These are phyloP conservation scores for Lodderomyces jiufengensis DNA, from an alignment of 1,139 yeast species.

Conservation along the genomic window DNA sequence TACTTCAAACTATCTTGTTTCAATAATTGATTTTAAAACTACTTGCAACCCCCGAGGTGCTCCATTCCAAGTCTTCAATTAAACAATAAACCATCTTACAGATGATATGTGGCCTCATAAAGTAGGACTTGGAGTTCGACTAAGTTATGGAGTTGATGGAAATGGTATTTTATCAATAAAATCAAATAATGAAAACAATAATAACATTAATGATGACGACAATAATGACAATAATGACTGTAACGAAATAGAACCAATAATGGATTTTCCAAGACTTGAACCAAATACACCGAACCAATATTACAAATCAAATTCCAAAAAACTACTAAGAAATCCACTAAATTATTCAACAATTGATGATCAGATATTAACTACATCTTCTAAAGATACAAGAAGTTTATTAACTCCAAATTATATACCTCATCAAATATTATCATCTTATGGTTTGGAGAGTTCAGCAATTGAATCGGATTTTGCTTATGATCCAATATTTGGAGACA, in stretches of 20 bases:
- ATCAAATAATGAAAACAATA: neutral
- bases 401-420: slow-evolving; percentile 19
- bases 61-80: too few species aligned
- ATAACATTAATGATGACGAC: neutral
- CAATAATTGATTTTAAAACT: too few species aligned
- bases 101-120: slow-evolving; percentile 40
- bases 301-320: neutral
- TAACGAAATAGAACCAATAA: neutral
- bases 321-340: slow-evolving; percentile 1
- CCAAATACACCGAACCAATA: neutral
- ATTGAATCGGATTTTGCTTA: slow-evolving; percentile 27
- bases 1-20: too few species aligned
- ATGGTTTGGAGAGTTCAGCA: slow-evolving; percentile 21
- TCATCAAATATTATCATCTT: slow-evolving; percentile 21
- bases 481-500: slow-evolving; percentile 36
- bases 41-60: too few species aligned
- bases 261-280: slow-evolving; percentile 3
- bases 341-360: neutral
- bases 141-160: slow-evolving; percentile 38
- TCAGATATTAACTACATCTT: neutral
- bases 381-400: neutral
- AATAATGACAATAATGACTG: neutral
- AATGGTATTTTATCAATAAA: slow-evolving; percentile 19
- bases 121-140: slow-evolving; percentile 38
- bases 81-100: too few species aligned